Conservation (phyloP, 2,329 filamentous ascomycete genomes). For the Colletotrichum godetiae region DNA sequence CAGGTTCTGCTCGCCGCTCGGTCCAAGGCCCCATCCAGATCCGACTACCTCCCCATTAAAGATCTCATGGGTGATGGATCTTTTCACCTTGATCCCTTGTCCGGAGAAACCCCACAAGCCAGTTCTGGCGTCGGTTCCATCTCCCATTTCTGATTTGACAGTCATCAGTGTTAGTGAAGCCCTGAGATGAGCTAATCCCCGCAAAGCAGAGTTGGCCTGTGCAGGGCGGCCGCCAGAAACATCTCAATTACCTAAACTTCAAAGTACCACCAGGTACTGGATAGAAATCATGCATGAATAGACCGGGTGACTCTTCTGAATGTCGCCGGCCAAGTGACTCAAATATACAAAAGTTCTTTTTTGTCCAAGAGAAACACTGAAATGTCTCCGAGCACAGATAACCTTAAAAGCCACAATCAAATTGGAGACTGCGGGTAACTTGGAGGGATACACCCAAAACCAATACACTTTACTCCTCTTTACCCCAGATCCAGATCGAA, state of each 20-base stretch:
- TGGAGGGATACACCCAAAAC: background rate
- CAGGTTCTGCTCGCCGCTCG: background rate
- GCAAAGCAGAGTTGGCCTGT: background rate
- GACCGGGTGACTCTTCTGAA: background rate
- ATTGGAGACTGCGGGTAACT: background rate
- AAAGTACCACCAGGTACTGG: background rate
- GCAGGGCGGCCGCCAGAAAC: background rate
- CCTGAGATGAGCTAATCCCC: background rate
- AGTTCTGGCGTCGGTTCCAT: background rate
- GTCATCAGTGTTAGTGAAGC: too few relatives aligned
- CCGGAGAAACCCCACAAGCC: conserved; percentile 2
- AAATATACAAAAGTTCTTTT: background rate
- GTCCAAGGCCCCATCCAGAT: background rate
- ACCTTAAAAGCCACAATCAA: background rate
- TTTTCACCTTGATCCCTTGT: background rate
- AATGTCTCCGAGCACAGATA: background rate
- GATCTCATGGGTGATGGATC: background rate
- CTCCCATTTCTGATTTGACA: too few relatives aligned
- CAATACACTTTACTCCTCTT: background rate
- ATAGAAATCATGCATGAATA: background rate
- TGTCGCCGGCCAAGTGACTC: background rate
- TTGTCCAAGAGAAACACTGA: background rate
- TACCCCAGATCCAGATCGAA: background rate
- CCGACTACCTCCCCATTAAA: background rate
- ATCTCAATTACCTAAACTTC: background rate